Conservation (phyloP, 495 filamentous ascomycete genomes). For the Gamarada debralockiae region DNA sequence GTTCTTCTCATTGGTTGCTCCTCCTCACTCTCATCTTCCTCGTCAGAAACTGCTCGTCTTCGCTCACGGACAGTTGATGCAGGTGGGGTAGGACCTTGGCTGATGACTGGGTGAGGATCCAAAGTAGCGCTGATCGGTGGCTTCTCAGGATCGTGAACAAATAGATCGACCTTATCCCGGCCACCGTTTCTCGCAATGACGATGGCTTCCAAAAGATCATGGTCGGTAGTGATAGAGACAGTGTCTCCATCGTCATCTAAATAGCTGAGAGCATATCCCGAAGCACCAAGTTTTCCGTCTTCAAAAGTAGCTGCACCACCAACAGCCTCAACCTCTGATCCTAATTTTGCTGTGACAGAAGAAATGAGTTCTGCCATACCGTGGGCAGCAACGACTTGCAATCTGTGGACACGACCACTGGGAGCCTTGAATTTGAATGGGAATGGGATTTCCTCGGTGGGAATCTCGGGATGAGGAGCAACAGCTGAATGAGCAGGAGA, state of each 20-base stretch:
- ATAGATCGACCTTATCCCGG: conserved; percentile 92
- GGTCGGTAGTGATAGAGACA: conserved; percentile 94
- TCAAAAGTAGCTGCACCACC: conserved; percentile 73
- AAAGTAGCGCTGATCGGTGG: conserved; percentile 66
- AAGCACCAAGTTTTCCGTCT: conserved; percentile 71
- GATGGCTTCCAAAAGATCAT: conserved; percentile 89
- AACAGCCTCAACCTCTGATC: conserved; percentile 78
- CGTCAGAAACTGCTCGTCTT: conserved; percentile 42
- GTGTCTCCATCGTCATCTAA: conserved; percentile 97
- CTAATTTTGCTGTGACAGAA: conserved; percentile 80
- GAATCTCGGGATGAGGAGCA: conserved; percentile 42
- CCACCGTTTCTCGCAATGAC: conserved; percentile 69
- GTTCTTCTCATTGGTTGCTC: conserved; percentile 47
- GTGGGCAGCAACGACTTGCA: conserved; percentile 76
- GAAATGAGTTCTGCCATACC: conserved; percentile 80
- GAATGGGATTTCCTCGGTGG: conserved; percentile 72
- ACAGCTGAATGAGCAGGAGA: conserved; percentile 65
- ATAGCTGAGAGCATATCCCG: conserved; percentile 94
- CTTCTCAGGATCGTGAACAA: conserved; percentile 90
- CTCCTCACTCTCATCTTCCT: conserved; percentile 59
- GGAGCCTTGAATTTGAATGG: conserved; percentile 99
- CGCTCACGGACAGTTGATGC: conserved; percentile 57
- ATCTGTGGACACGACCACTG: conserved; percentile 87
- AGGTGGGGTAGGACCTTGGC: conserved; percentile 45
- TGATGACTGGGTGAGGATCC: conserved; percentile 58